Evolutionary conservation across 805 yeast species (phyloP), one percentile per base, ranked within the genome.

Genomic region (Saturnispora galanensis): DNA sequence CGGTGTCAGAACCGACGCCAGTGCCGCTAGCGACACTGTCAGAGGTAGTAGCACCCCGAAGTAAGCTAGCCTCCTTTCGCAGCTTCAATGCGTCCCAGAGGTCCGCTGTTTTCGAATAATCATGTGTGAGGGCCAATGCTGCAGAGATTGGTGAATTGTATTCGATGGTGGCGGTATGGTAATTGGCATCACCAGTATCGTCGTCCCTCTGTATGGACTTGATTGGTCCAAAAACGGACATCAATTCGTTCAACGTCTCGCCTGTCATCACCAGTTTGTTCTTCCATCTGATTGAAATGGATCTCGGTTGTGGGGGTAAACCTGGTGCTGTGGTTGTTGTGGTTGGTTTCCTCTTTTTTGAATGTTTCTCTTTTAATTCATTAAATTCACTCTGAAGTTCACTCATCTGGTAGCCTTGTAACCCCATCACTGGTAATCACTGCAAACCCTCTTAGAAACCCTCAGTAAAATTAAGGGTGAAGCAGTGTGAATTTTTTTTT

Each of bases 51-150:
- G 51, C 62, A 3, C 53, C 41, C 47, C 79, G 55, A 30, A 75
- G 51, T 39, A 75, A 59, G 45, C 76, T 71, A 7, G 78, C 73
- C 35, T 71, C 49, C 51, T 66, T 70, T 18, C 76, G 49, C 13
- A 71, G 66, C 1, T 63, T 64, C 1, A 68, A 56, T 1, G 64
- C 63, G 52, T 73, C 74, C 80, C 79, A 74, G 32, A 69, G 50
- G 12, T 57, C 54, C 9, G 68, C 71, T 13, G 71, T 63, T 29
- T 52, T 52, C 2, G 60, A 57, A 53, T 67, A 76, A 50, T 74
- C 68, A 50, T 74, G 71, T 4, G 49, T 43, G 9, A 60, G 45
- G 3, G 79, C 78, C 28, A 52, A 47, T 1, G 54, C 53, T 3
- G 70, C 64, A 35, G 58, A 58, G 1, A 50, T 54, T 21, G 51